phyloP scores from a whole-genome alignment of 2,329 filamentous ascomycete genomes.

The Colletotrichum siamense region DNA sequence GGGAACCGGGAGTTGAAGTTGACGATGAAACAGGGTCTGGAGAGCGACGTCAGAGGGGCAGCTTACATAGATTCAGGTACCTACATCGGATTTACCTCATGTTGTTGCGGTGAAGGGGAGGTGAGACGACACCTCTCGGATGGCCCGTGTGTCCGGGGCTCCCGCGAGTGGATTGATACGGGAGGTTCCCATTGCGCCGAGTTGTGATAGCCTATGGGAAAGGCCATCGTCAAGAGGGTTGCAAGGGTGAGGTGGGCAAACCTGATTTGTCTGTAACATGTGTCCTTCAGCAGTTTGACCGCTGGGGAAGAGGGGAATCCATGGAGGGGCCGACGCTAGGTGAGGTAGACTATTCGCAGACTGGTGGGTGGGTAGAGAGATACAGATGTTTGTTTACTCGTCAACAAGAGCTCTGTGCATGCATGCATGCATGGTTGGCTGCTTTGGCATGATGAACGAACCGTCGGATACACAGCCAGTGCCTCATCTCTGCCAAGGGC shows the following conservation, averaged over 20 bases:
- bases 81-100: slow-evolving; percentile 4
- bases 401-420: not conserved
- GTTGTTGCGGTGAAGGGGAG: slow-evolving; percentile 14
- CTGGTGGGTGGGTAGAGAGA: not conserved
- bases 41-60: slow-evolving; percentile 20
- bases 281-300: not conserved
- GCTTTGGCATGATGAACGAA: not conserved
- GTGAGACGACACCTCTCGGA: slow-evolving; percentile 6
- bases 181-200: not conserved
- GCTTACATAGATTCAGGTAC: not conserved
- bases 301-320: not conserved
- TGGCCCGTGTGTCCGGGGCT: slow-evolving; percentile 14
- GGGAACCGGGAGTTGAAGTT: slow-evolving; percentile 8
- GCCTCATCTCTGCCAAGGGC: not conserved
- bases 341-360: not conserved
- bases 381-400: not conserved
- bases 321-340: not conserved
- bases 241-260: slow-evolving; percentile 5
- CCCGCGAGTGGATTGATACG: slow-evolving; percentile 6
- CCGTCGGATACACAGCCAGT: not conserved
- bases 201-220: not conserved
- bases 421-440: not conserved
- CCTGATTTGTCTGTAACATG: not conserved
- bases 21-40: slow-evolving; percentile 12
- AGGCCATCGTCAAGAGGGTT: not conserved